Evolutionary conservation across 768 basidiomycete species (phyloP), one percentile per base, ranked within the genome.

Genomic region (Atractiella rhizophila): DNA sequence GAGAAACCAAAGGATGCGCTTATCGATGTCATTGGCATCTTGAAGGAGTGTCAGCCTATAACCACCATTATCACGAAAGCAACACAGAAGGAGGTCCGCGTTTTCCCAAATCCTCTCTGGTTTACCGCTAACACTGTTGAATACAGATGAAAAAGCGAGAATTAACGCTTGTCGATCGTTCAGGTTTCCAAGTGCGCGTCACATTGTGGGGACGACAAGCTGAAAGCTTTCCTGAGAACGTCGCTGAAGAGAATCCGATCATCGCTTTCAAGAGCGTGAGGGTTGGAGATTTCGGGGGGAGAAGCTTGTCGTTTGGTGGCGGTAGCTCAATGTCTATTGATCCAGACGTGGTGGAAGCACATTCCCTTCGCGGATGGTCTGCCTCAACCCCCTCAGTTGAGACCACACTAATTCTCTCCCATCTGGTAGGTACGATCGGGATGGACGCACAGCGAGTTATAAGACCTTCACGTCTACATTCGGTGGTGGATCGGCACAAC

Each of bases 151-250:
- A 68, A 25, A 96, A 96, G 59, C 74, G 88, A 33, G 88, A 98
- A 32, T 61, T 98, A 37, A 74, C 69, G 1, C 60, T 98, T 26
- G 86, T 85, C 11, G 88, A 98, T 56, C 69, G 68, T 45, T 75
- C 81, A 6, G 68, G 68, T 27, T 80, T 63, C 52, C 69, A 73
- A 13, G 73, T 81, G 29, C 70, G 81, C 26, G 56, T 94, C 48
- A 98, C 88, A 3, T 63, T 96, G 24, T 98, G 88, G 91, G 91
- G 88, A 19, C 82, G 77, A 57, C 77, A 81, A 57, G 88, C 88
- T 0, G 82, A 94, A 56, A 67, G 68, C 29, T 94, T 71, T 56
- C 57, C 59, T n/a, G 44, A 48, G 1, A 61, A 63, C 16, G 34
- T 43, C n/a, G 20, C 19, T 20, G 63, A 66, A 10, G 64, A 65